Base-by-base conservation (phyloP, 2,329 filamentous ascomycete genomes). In the Lasiodiplodia sp. region DNA sequence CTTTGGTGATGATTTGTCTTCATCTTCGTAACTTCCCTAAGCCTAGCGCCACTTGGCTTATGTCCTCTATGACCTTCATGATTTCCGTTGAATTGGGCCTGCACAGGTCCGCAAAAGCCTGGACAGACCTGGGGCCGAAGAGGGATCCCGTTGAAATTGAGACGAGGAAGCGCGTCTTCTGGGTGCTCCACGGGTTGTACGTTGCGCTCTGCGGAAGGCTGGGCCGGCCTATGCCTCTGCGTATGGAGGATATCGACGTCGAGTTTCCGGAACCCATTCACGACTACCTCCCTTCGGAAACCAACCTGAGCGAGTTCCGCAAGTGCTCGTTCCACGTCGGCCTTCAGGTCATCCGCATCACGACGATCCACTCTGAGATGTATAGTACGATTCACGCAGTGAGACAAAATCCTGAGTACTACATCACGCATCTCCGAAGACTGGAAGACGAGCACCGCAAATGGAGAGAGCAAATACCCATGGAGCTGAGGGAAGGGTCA, bases 11-110 rank as follows among this genome's bases (percentile, higher is more conserved):
- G 80, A 88, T 96, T 21, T 89, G 89, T 69, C 80, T 87, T 3
- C 91, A 95, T 76, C 87, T 92, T 4, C 88, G 93, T 69, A 89
- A 88, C 63, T 94, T 96, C 69, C 91, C 92, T 37, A 93, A 94
- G 73, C 92, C 93, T 1, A 92, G 91, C 14, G 88, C 90, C 52
- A 91, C 90, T 66, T 91, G 90, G 80, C 86, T 91, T 72, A 84
- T 94, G 69, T 87, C 87, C 38, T 88, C 87, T 65, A 84, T 88
- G 57, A 87, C 91, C 0, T 82, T 94, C 53, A 84, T 88, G 5
- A 83, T 91, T 37, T 92, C 92, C 11, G 85, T 95, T 44, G 92
- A 96, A 73, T 81, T 93, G 49, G 90, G 92, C 21, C 82, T 96
- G 47, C 92, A 96, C 76, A 86, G 92, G 51, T 90, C 89, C n/a